Evolutionary conservation across 2,329 filamentous ascomycete genomes (phyloP).

Genomic region (Paraconiothyrium brasiliense): DNA sequence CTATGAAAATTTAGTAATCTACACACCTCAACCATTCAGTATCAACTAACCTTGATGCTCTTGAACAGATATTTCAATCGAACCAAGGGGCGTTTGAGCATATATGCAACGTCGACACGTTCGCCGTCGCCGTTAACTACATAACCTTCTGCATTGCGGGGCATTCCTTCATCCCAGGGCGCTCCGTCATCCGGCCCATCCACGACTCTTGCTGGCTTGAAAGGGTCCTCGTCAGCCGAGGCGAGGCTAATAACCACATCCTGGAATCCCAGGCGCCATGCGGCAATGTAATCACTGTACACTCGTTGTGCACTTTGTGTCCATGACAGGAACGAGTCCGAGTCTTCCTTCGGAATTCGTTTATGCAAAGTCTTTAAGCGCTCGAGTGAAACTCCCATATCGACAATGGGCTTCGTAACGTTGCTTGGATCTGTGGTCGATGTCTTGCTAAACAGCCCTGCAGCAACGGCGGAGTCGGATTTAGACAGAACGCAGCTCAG

Average conservation of each 20-base stretch:
- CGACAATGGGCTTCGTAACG: constrained; percentile 85
- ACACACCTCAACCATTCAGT: background rate
- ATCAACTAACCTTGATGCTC: constrained; percentile 71
- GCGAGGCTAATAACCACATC: constrained; percentile 94
- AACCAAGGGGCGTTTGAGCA: constrained; percentile 88
- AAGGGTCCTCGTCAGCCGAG: constrained; percentile 71
- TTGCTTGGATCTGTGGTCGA: constrained; percentile 65
- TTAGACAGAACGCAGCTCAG: constrained; percentile 83
- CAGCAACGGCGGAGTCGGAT: constrained; percentile 69
- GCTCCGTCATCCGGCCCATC: constrained; percentile 58
- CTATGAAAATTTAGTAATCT: constrained; percentile 48
- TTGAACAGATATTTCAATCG: constrained; percentile 88
- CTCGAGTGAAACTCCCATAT: constrained; percentile 92
- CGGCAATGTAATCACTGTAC: constrained; percentile 85
- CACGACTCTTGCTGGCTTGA: constrained; percentile 54
- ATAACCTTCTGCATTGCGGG: constrained; percentile 68
- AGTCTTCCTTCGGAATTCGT: constrained; percentile 77
- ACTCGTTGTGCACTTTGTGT: constrained; percentile 78
- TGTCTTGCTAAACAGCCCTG: constrained; percentile 72
- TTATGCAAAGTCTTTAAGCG: constrained; percentile 82
- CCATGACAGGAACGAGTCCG: constrained; percentile 80
- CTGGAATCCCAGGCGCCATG: constrained; percentile 93
- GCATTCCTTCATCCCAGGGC: constrained; percentile 64
- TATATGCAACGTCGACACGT: constrained; percentile 90
- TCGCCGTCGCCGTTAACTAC: constrained; percentile 79